Evolutionary conservation across 2,329 filamentous ascomycete species (phyloP), one percentile per base, ranked within the genome.

Genomic region (Rhynchosporium secalis): DNA sequence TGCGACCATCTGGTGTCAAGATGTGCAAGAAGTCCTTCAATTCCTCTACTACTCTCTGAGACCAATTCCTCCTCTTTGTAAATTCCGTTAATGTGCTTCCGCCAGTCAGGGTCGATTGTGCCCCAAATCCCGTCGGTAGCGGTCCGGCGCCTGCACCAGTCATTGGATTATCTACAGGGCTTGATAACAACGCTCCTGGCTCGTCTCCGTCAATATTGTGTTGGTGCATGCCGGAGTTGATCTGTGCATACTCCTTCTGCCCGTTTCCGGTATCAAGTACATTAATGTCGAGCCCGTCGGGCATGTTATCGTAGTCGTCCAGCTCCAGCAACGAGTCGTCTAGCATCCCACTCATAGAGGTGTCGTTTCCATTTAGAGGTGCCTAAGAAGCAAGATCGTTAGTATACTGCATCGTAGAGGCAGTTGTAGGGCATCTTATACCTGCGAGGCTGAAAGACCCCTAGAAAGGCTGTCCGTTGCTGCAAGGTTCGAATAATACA

Each of bases 21-120:
- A 98, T 92, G 73, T 96, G 88, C 60, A 96, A 78, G 69, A 97
- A 86, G 75, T 97, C 94, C 73, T 89, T 90, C 69, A 98, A 80
- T 79, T 96, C 93, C 75, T 96, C 91, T 29, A 97, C 85, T 12
- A 96, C 88, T 68, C 91, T 89, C 74, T 93, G 90, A 15, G 91
- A 89, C 94, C 94, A 97, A 73, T 95, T 87, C 65, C 83, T 78
- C 62, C 86, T 78, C 74, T 87, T 87, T 15, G 83, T 88, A 70
- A 87, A 87, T 72, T 88, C 83, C 67, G 84, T 87, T 68, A 87
- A 74, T 7, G 83, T 86, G 75, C 82, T 86, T 57, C 78, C 78
- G 15, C 66, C 68, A 40, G 57, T 60, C 29, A 70, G 45, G 33
- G 62, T 65, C 20, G 71, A 64, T 49, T 71, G 72, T 38, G 58